Evolutionary conservation across 2,329 filamentous ascomycete genomes (phyloP).

Genomic region (Alternaria gansuensis): DNA sequence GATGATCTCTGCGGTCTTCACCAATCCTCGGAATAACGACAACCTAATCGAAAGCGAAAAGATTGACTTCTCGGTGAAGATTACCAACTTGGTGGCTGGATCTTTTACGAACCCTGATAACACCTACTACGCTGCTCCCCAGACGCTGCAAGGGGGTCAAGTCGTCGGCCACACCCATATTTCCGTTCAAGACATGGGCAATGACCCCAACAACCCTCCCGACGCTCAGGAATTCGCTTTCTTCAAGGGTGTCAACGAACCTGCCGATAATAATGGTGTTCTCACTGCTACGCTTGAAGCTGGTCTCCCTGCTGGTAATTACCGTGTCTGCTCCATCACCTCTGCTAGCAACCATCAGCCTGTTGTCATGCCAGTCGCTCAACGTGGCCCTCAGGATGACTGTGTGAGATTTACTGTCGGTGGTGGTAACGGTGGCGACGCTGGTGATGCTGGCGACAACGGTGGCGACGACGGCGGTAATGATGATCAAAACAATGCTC

Average conservation of each 20-base stretch:
- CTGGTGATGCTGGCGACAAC: conserved; percentile 22
- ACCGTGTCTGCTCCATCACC: conserved; percentile 64
- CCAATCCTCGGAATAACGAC: conserved; percentile 56
- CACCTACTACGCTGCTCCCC: conserved; percentile 66
- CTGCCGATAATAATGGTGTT: conserved; percentile 58
- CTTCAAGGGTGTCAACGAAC: conserved; percentile 68
- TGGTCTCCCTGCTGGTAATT: conserved; percentile 60
- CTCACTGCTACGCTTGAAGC: conserved; percentile 57
- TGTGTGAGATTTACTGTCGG: conserved; percentile 61
- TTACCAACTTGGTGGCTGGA: conserved; percentile 61
- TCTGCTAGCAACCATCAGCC: conserved; percentile 64
- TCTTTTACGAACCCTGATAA: conserved; percentile 63
- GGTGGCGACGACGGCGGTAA: conserved; percentile 22
- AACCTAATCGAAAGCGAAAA: conserved; percentile 50
- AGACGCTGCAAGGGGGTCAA: conserved; percentile 56
- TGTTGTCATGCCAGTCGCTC: conserved; percentile 66
- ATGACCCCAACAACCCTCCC: conserved; percentile 50
- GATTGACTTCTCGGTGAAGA: conserved; percentile 61
- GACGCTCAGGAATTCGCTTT: conserved; percentile 61
- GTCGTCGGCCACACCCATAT: conserved; percentile 62
- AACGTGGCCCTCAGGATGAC: conserved; percentile 64
- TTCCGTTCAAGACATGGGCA: conserved; percentile 61
- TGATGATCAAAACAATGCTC: conserved; percentile 8
- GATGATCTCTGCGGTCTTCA: conserved; percentile 66
- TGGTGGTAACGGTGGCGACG: conserved; percentile 18